Evolutionary conservation across 768 basidiomycete genomes (phyloP).

Genomic region (Leccinum longicurvipes): DNA sequence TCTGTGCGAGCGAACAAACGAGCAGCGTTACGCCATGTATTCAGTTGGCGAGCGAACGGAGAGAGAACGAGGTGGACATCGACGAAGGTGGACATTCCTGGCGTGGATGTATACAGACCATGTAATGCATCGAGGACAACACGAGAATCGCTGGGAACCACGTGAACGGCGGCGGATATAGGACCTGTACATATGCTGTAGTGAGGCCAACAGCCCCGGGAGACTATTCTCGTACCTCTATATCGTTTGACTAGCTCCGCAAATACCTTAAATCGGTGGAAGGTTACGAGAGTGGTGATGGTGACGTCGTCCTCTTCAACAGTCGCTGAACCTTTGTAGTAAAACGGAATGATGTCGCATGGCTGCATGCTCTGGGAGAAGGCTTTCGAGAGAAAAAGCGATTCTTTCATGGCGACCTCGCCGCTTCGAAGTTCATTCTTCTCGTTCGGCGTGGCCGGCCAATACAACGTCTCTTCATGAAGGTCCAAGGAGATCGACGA

Average conservation of each 20-base stretch:
- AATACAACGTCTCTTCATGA: slow-evolving; percentile 20
- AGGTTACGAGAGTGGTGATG: slow-evolving; percentile 81
- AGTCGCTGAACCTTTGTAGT: slow-evolving; percentile 60
- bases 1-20: slow-evolving; percentile 80
- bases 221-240: slow-evolving; percentile 46
- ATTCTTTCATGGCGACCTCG: slow-evolving; percentile 39
- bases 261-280: slow-evolving; percentile 72
- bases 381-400: slow-evolving; percentile 62
- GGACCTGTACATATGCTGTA: slow-evolving; percentile 51
- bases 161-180: slow-evolving; percentile 80
- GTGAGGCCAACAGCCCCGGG: not conserved
- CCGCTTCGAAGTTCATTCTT: not conserved
- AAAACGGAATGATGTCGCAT: slow-evolving; percentile 76
- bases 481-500: not conserved
- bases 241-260: slow-evolving; percentile 72
- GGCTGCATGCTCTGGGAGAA: slow-evolving; percentile 70
- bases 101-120: slow-evolving; percentile 62
- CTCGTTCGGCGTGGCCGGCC: slow-evolving; percentile 11
- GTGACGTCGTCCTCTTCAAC: slow-evolving; percentile 71
- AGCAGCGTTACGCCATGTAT: slow-evolving; percentile 86
- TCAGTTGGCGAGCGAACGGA: slow-evolving; percentile 79
- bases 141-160: slow-evolving; percentile 42
- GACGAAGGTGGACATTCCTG: slow-evolving; percentile 62
- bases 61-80: slow-evolving; percentile 88
- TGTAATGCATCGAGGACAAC: slow-evolving; percentile 61